Evolutionary conservation across 2,329 filamentous ascomycete species (phyloP).

Genomic region (Stemphylium vesicarium): DNA sequence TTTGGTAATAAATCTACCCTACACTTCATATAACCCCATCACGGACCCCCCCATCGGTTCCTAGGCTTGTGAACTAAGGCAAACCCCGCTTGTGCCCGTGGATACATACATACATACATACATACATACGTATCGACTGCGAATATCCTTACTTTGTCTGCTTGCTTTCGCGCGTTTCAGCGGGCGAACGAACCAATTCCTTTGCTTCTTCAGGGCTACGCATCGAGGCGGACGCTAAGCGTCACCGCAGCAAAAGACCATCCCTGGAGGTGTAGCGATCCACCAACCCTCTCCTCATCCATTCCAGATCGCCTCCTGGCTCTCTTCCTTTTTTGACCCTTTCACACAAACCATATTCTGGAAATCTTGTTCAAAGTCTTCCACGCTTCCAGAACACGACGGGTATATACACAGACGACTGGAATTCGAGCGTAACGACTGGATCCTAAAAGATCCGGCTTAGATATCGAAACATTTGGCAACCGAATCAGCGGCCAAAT

Average conservation of each 20-base stretch:
- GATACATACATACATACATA: constrained; percentile 2
- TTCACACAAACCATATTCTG: constrained; percentile 9
- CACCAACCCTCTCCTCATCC: constrained; percentile 19
- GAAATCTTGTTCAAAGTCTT: background rate
- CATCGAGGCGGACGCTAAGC: constrained; percentile 32
- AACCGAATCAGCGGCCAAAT: background rate
- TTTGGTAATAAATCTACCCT: constrained; percentile 3
- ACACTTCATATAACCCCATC: constrained; percentile 20
- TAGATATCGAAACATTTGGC: background rate
- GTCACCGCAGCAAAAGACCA: constrained; percentile 20
- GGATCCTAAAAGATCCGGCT: background rate
- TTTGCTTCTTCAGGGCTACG: constrained; percentile 9
- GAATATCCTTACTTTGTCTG: background rate
- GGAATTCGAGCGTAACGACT: background rate
- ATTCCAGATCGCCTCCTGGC: constrained; percentile 20
- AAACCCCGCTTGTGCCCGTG: background rate
- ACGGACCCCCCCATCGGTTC: constrained; percentile 19
- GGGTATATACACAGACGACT: background rate
- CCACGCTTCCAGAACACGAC: background rate
- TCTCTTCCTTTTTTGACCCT: constrained; percentile 29
- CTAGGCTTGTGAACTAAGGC: constrained; percentile 1
- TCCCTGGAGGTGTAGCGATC: constrained; percentile 34
- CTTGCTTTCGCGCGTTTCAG: constrained; percentile 3
- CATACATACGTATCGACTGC: too few species aligned
- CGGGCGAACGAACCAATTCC: constrained; percentile 9